Evolutionary conservation across 1,284 basidiomycete genomes (phyloP).

Genomic region (Ceratobasidium sp.): DNA sequence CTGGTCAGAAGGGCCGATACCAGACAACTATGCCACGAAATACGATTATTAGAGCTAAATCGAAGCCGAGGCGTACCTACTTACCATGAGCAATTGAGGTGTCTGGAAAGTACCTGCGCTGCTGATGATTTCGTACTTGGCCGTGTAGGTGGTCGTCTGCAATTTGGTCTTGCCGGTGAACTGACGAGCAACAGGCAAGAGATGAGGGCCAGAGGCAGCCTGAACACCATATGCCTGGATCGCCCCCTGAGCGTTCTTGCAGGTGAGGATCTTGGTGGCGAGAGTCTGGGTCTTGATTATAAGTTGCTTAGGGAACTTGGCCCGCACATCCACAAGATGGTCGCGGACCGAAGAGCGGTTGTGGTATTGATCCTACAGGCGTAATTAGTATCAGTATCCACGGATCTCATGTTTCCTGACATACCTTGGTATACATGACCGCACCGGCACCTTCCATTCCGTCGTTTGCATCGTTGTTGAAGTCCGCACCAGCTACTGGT

Average conservation of each 20-base stretch:
- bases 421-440: slow-evolving; percentile 18
- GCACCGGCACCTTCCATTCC: slow-evolving; percentile 34
- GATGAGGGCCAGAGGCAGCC: slow-evolving; percentile 15
- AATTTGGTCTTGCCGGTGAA: slow-evolving; percentile 31
- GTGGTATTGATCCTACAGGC: slow-evolving; percentile 1
- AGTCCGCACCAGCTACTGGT: slow-evolving; percentile 25
- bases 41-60: background rate
- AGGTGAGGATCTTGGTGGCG: background rate
- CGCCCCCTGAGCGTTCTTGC: slow-evolving; percentile 4
- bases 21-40: slow-evolving; percentile 22
- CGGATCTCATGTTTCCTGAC: background rate
- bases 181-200: slow-evolving; percentile 28
- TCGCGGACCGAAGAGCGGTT: background rate
- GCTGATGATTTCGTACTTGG: slow-evolving; percentile 38
- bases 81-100: slow-evolving; percentile 33
- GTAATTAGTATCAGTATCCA: background rate
- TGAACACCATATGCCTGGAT: slow-evolving; percentile 25
- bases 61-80: background rate
- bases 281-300: slow-evolving; percentile 25
- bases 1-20: slow-evolving; percentile 23
- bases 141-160: slow-evolving; percentile 7
- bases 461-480: slow-evolving; percentile 30
- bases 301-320: slow-evolving; percentile 17
- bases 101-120: slow-evolving; percentile 40
- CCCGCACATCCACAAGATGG: slow-evolving; percentile 24